Base-by-base conservation (phyloP, 768 basidiomycete species). In the Termitomyces sp. region DNA sequence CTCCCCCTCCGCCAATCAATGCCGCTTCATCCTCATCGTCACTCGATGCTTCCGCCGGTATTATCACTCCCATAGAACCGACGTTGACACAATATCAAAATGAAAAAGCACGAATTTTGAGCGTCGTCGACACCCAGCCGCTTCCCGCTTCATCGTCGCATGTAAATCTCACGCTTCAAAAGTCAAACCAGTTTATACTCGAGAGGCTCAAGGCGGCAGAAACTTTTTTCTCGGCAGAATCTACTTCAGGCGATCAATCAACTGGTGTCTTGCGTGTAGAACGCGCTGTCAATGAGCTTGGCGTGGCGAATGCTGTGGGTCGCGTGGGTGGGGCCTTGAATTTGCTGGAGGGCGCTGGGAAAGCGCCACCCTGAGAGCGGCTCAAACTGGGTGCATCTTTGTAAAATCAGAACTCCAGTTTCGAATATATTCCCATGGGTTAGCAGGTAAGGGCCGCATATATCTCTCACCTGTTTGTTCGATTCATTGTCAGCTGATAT, bases 141-240 rank as follows among this genome's bases (percentile, higher is more conserved):
- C 22, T 50, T 13, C n/a, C 56, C 15, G 15, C 47, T 7, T 41
- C 41, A 8, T 53, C 55, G 12, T 52, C 53, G n/a, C 52, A 65
- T 28, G 73, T 68, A 2, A 59, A 56, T 29, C 61, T 60, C 10
- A 76, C 75, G 18, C 58, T 86, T 36, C 70, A 70, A 50, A 72
- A 75, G 36, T 83, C 82, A 7, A 84, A 78, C 59, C 66, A 67
- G 33, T 72, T 72, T 1, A 79, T 90, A 28, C 67, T 82, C 13
- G 72, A 71, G 42, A 81, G 87, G 50, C 70, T 90, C 56, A 75
- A 73, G 65, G 77, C 74, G 63, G 81, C 83, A 12, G 78, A 82
- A 55, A 75, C 74, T 55, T 69, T 77, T 54, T 76, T 78, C 5
- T 72, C 74, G 16, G 67, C 72, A 51, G 66, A 51, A 45, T 47